Evolutionary conservation across 2,329 filamentous ascomycete species (phyloP), one percentile per base, ranked within the genome.

Genomic region (Aspergillus calidoustus): DNA sequence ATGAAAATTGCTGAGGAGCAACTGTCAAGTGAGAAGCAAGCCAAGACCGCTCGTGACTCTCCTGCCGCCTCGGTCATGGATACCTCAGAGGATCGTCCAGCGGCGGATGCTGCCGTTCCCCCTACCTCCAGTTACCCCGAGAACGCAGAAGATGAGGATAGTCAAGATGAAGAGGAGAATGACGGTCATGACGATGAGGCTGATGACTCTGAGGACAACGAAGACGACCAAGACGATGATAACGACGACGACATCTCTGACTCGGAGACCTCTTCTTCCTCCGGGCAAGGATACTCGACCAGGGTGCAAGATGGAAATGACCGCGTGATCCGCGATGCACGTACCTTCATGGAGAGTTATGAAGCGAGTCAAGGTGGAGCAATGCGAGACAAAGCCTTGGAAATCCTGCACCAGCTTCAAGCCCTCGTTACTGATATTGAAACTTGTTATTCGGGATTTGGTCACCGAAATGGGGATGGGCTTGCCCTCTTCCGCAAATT

Each of bases 291-390:
- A 13, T 71, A 75, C 44, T 70, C 76, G n/a, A 72, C 71, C 25
- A 77, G 76, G 59, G 72, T 76, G 57, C 75, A 72, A 77, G 58
- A 82, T 79, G 66, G 86, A 41, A 86, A 91, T 66, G 85, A 91
- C 57, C 83, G 90, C 61, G 95, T 97, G 68, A 87, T 89, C 17
- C 81, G 87, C 34, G 86, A 90, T 61, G 93, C 95, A 0, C 91
- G 91, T 76, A 90, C 86, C 58, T 97, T 99, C 74, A 80, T 98
- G 41, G 89, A 93, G 61, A 83, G 86, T 0, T 93, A 98, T 67
- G 93, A 97, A 75, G 88, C 86, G 3, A 89, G 92, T 65, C 87
- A 89, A 65, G 88, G 89, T 19, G 89, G 88, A 70, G 82, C 83
- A 7, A 89, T 96, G 84, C 91, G 91, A 72, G 86, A 89, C 60